phyloP scores from a whole-genome alignment of 805 yeast species.

The Komagataella ulmi region DNA sequence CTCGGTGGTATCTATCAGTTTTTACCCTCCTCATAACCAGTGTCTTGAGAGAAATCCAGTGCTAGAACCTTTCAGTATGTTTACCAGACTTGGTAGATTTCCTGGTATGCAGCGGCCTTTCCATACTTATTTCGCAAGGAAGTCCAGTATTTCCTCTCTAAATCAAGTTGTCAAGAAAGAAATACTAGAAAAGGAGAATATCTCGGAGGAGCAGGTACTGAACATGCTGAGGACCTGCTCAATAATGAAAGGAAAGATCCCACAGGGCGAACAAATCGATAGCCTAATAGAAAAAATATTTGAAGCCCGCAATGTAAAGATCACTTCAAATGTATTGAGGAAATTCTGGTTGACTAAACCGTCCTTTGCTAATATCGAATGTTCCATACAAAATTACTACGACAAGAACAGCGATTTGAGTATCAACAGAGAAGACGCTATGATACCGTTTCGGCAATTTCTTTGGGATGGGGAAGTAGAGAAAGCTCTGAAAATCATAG shows the following conservation, averaged over 20 bases:
- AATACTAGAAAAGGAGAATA: not conserved
- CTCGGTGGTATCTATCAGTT: not conserved
- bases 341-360: constrained; percentile 13
- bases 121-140: not conserved
- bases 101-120: not conserved
- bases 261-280: not conserved
- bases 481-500: constrained; percentile 43
- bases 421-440: constrained; percentile 27
- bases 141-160: not conserved
- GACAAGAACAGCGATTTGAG: constrained; percentile 6
- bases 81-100: not conserved
- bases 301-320: constrained; percentile 4
- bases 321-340: constrained; percentile 9
- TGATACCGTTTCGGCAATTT: constrained; percentile 53
- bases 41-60: not conserved
- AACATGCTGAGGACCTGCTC: not conserved
- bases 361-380: constrained; percentile 9
- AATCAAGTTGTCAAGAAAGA: not conserved
- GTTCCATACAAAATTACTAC: constrained; percentile 13
- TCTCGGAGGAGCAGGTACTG: not conserved
- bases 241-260: not conserved
- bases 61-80: not conserved
- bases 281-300: not conserved
- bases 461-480: constrained; percentile 44
- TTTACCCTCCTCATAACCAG: not conserved